phyloP scores from a whole-genome alignment of 768 basidiomycete species.

The Mrakia blollopis region DNA sequence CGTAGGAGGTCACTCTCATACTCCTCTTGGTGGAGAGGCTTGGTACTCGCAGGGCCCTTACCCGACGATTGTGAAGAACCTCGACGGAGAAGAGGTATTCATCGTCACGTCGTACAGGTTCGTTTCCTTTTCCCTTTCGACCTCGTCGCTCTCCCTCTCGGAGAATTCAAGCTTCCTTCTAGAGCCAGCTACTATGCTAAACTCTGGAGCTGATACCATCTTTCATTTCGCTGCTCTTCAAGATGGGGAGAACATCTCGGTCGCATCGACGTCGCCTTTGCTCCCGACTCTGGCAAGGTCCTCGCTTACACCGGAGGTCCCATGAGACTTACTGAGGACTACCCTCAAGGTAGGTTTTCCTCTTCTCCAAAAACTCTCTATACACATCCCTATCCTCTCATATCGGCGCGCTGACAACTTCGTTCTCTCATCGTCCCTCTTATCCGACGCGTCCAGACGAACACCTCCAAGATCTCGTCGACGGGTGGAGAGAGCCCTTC shows the following conservation, averaged over 20 bases:
- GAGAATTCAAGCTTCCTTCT: neutral
- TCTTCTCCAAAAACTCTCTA: no score
- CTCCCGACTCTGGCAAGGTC: conserved; percentile 45
- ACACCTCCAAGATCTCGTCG: conserved; percentile 47
- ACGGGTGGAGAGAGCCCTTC: conserved; percentile 49
- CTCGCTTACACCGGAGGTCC: conserved; percentile 49
- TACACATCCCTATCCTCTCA: neutral
- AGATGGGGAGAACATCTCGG: conserved; percentile 53
- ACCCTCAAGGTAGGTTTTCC: conserved; percentile 3
- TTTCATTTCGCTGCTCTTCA: neutral
- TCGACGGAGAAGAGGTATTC: conserved; percentile 51
- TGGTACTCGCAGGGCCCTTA: conserved; percentile 48
- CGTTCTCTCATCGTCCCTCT: neutral
- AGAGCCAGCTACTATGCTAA: no score
- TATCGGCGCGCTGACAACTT: neutral
- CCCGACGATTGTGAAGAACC: conserved; percentile 50
- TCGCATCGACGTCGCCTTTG: conserved; percentile 50
- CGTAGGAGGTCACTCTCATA: conserved; percentile 47
- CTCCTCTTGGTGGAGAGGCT: conserved; percentile 48
- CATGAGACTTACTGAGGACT: conserved; percentile 47
- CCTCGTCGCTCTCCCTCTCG: neutral
- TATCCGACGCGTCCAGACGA: conserved; percentile 36
- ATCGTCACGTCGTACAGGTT: conserved; percentile 49
- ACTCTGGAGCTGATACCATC: neutral
- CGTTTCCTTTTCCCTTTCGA: neutral